These are phyloP conservation scores for Fraxinus velutina DNA, from an alignment of 305 asterid species.

Conservation along the genomic window DNA sequence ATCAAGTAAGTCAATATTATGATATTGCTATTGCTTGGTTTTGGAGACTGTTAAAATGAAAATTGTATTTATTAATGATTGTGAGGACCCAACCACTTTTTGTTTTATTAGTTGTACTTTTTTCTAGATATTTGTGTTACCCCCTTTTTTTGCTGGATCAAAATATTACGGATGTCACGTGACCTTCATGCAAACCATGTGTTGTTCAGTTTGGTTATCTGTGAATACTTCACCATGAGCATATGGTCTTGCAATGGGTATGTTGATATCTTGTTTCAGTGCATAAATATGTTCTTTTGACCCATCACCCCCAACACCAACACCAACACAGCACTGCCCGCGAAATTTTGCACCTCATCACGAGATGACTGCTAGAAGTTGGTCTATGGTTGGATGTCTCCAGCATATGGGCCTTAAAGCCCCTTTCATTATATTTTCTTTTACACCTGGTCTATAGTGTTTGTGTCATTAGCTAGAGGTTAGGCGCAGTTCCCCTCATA, in stretches of 20 bases:
- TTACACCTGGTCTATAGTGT: neutral
- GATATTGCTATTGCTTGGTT: neutral
- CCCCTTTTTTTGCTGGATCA: no score
- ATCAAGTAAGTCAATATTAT: neutral
- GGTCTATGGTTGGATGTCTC: neutral
- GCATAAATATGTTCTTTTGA: neutral
- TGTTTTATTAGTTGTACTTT: neutral
- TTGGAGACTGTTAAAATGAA: neutral
- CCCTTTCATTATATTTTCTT: neutral
- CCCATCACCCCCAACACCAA: neutral
- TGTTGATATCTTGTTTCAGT: neutral
- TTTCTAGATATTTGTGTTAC: neutral
- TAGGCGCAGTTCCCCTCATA: neutral
- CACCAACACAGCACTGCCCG: neutral
- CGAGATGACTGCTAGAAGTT: neutral
- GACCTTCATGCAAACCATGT: neutral
- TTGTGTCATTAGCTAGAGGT: neutral
- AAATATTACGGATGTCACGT: neutral
- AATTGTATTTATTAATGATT: neutral
- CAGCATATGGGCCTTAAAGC: neutral
- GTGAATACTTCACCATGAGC: neutral
- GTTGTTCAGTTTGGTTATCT: neutral
- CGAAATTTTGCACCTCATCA: neutral
- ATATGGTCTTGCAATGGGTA: neutral
- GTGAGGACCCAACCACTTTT: neutral